phyloP scores from a whole-genome alignment of 1,139 yeast genomes.

The Taiozyma sp. region DNA sequence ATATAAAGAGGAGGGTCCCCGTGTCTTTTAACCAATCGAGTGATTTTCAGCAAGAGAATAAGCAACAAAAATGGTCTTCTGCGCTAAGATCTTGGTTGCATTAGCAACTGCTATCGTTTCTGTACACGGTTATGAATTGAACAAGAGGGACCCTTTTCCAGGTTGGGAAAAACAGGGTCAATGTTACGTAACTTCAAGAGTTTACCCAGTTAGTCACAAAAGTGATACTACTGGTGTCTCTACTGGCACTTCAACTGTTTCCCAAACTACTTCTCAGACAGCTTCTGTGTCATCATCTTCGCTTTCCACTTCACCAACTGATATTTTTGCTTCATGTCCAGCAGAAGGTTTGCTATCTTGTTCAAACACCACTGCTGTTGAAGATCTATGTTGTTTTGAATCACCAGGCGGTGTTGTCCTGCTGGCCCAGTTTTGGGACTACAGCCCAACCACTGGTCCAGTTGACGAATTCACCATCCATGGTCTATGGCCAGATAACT shows the following conservation, averaged over 20 bases:
- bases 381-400: slow-evolving; percentile 76
- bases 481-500: slow-evolving; percentile 80
- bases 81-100: neutral
- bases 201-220: slow-evolving; percentile 15
- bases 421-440: slow-evolving; percentile 93
- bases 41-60: neutral
- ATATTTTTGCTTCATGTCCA: slow-evolving; percentile 42
- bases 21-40: neutral
- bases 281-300: slow-evolving; percentile 3
- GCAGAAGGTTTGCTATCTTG: slow-evolving; percentile 61
- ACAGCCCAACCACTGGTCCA: slow-evolving; percentile 74
- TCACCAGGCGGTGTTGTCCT: slow-evolving; percentile 78
- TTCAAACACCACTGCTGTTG: slow-evolving; percentile 35
- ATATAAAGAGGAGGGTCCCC: neutral
- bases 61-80: neutral
- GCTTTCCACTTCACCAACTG: slow-evolving; percentile 7
- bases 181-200: slow-evolving; percentile 17
- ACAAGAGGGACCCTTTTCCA: slow-evolving; percentile 14
- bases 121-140: neutral
- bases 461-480: slow-evolving; percentile 74
- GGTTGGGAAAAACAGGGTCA: slow-evolving; percentile 23
- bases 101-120: neutral
- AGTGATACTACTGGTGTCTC: slow-evolving; percentile 7
- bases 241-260: neutral
- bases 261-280: neutral